Evolutionary conservation across 345 rosid species (phyloP).

Genomic region (Bruguiera sexangula): DNA sequence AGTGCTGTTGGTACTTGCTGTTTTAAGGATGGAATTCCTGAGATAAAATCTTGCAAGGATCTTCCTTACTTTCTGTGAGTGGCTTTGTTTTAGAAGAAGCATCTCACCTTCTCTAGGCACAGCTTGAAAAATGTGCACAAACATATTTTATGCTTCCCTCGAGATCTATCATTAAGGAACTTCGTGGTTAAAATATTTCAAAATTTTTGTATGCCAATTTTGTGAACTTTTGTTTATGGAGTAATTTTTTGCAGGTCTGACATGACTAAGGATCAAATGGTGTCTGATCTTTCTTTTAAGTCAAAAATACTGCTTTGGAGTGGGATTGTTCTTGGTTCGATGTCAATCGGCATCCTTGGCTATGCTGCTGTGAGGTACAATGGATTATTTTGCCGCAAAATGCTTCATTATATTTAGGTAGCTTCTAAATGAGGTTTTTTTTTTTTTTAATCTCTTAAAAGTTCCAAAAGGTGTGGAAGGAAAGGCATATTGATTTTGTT

Average conservation of each 20-base stretch:
- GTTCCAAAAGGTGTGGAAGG: no score
- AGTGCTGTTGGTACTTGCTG: constrained; percentile 65
- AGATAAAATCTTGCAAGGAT: constrained; percentile 75
- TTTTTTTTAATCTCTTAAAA: no score
- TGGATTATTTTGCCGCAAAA: not conserved
- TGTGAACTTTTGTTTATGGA: not conserved
- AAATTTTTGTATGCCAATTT: no score
- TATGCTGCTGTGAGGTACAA: constrained; percentile 65
- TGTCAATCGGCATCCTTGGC: constrained; percentile 72
- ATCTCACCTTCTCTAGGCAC: constrained; percentile 1
- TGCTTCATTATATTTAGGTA: not conserved
- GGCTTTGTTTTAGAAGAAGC: constrained; percentile 1
- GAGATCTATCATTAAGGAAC: not conserved
- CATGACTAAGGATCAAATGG: constrained; percentile 74
- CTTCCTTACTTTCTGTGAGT: constrained; percentile 94
- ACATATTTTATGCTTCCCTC: not conserved
- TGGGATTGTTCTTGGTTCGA: constrained; percentile 56
- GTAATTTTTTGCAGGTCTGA: constrained; percentile 54
- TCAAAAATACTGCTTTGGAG: constrained; percentile 61
- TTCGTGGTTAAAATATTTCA: no score
- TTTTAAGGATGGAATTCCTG: constrained; percentile 58
- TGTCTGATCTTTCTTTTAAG: constrained; percentile 55
- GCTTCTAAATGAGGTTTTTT: not conserved
- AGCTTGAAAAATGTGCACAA: not conserved
- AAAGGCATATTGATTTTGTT: no score